Conservation (phyloP, 352 stramenopile genomes). For the Pythium aristosporum region DNA sequence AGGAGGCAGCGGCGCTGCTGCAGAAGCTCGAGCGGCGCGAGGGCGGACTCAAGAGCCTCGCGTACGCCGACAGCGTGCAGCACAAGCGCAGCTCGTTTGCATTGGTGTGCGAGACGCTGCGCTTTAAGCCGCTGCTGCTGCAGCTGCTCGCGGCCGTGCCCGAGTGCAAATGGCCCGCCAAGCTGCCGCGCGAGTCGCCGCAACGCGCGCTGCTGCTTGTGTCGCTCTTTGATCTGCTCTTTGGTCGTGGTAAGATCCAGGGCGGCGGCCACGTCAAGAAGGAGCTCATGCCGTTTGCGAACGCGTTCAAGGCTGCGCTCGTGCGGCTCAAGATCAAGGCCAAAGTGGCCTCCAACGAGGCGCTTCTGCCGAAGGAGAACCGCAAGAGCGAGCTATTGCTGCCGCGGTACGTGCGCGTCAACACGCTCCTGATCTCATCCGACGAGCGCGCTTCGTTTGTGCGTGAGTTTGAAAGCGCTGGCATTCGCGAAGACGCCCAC, state of each 20-base stretch:
- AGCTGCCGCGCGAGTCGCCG: slow-evolving; percentile 35
- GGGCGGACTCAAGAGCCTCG: slow-evolving; percentile 83
- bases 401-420: slow-evolving; percentile 93
- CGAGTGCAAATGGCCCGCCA: slow-evolving; percentile 64
- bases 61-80: slow-evolving; percentile 73
- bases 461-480: slow-evolving; percentile 35
- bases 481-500: slow-evolving; percentile 74
- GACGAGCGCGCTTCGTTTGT: slow-evolving; percentile 52
- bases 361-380: slow-evolving; percentile 77
- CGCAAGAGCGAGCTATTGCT: slow-evolving; percentile 64
- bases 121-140: slow-evolving; percentile 80
- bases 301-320: slow-evolving; percentile 69
- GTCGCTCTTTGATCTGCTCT: slow-evolving; percentile 87
- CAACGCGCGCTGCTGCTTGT: slow-evolving; percentile 67
- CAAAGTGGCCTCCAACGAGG: slow-evolving; percentile 78
- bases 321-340: slow-evolving; percentile 81
- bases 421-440: slow-evolving; percentile 76
- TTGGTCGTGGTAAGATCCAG: slow-evolving; percentile 81
- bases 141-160: slow-evolving; percentile 70
- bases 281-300: slow-evolving; percentile 72
- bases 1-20: slow-evolving; percentile 73
- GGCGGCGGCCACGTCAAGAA: slow-evolving; percentile 88
- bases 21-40: slow-evolving; percentile 75
- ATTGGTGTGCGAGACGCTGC: slow-evolving; percentile 87
- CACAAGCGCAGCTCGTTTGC: slow-evolving; percentile 89